These are phyloP conservation scores for Castanospermum australe DNA, from an alignment of 306 rosid species.

Conservation along the genomic window DNA sequence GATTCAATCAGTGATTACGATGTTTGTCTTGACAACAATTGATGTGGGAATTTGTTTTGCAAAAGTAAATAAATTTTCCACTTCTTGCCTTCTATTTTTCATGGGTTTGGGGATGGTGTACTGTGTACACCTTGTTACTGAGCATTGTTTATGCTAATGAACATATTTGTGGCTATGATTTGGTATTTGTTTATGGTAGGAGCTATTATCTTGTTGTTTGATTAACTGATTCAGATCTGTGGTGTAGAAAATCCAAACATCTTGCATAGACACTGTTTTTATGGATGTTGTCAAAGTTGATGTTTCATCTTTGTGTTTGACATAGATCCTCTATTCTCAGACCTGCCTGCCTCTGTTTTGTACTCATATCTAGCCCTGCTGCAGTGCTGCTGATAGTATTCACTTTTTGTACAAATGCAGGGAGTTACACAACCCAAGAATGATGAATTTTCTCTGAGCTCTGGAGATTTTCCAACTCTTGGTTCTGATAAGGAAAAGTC, in stretches of 20 bases:
- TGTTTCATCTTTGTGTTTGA: background rate
- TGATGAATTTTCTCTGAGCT: conserved; percentile 75
- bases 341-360: background rate
- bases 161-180: background rate
- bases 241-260: background rate
- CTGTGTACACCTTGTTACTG: background rate
- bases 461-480: conserved; percentile 97
- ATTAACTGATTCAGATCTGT: background rate
- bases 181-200: background rate
- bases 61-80: background rate
- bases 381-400: background rate
- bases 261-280: background rate
- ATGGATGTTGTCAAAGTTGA: background rate
- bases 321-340: background rate
- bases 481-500: conserved; percentile 84
- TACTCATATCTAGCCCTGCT: background rate
- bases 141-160: background rate
- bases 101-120: background rate
- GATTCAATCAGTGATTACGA: background rate
- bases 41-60: background rate
- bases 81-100: background rate
- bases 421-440: conserved; percentile 58
- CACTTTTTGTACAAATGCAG: conserved; percentile 38
- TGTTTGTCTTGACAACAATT: background rate
- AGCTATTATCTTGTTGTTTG: background rate